A percentile compares a stretch with the other conserved stretches of the same genome.
phyloP scores from a whole-genome alignment of 2,329 filamentous ascomycete species.

The Phyllosticta citribraziliensis region DNA sequence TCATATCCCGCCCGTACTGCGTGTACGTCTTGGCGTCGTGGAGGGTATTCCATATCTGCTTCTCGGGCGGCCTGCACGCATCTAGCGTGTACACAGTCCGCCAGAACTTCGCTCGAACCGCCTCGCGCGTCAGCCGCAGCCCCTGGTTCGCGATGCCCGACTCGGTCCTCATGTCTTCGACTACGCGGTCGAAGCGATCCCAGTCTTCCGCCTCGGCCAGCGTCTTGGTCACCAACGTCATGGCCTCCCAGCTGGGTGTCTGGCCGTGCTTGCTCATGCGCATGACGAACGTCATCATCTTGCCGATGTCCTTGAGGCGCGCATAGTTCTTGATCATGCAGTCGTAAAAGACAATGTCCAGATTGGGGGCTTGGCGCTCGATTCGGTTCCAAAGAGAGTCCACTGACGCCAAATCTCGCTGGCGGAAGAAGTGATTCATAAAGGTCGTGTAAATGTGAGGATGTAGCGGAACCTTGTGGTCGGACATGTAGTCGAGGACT shows the following conservation, averaged over 20 bases:
- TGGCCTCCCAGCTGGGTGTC: constrained; percentile 32
- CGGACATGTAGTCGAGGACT: constrained; percentile 54
- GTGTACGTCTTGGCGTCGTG: background rate
- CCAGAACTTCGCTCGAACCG: constrained; percentile 2
- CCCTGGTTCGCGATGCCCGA: background rate
- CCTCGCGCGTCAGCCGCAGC: background rate
- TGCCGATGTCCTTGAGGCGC: constrained; percentile 38
- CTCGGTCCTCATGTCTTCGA: background rate
- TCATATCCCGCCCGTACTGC: background rate
- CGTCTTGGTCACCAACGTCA: constrained; percentile 29
- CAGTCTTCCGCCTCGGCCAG: constrained; percentile 28
- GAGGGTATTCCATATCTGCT: background rate
- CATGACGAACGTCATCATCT: constrained; percentile 33
- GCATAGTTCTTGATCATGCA: constrained; percentile 60
- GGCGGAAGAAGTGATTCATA: constrained; percentile 55
- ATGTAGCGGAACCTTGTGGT: constrained; percentile 43
- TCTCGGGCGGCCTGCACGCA: background rate
- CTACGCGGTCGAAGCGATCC: constrained; percentile 1
- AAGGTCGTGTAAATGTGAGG: constrained; percentile 67
- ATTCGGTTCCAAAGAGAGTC: constrained; percentile 46
- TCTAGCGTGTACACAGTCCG: background rate
- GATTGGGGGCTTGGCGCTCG: constrained; percentile 20
- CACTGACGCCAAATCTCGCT: constrained; percentile 51
- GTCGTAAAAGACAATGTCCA: constrained; percentile 57
- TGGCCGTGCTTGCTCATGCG: constrained; percentile 31